Percentiles rank a stretch among this genome's conserved stretches.
These are phyloP conservation scores for Camelina neglecta DNA, from an alignment of 345 rosid genomes.

Conservation along the genomic window DNA sequence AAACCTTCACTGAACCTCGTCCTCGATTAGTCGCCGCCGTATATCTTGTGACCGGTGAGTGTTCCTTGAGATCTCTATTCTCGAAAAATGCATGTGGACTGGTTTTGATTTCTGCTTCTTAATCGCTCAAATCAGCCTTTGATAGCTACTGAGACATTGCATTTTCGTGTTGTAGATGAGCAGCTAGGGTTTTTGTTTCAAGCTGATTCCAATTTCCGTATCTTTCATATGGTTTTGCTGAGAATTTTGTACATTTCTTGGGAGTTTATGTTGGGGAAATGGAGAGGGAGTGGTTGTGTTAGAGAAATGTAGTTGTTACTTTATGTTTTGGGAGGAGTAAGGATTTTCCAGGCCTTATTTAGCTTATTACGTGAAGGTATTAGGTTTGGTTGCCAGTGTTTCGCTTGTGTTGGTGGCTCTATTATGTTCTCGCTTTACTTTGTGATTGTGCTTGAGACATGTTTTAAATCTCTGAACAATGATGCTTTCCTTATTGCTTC, in stretches of 20 bases:
- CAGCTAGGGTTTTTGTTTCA: background rate
- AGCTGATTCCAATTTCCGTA: background rate
- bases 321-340: background rate
- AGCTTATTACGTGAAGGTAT: constrained; percentile 9
- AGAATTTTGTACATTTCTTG: background rate
- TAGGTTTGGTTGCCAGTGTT: background rate
- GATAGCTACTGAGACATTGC: background rate
- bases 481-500: background rate
- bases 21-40: constrained; percentile 6
- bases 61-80: background rate
- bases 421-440: background rate
- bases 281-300: background rate
- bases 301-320: background rate
- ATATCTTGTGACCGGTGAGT: constrained; percentile 27
- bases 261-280: background rate
- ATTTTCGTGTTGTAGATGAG: constrained; percentile 38
- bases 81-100: too few species aligned
- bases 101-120: too few species aligned
- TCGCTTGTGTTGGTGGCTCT: background rate
- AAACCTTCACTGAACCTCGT: too few species aligned
- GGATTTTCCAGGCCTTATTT: background rate
- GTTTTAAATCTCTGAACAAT: background rate
- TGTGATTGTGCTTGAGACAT: constrained; percentile 18
- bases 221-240: background rate
- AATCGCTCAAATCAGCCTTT: background rate